phyloP scores from a whole-genome alignment of 208 protist genomes.

The Crithidia bombi region DNA sequence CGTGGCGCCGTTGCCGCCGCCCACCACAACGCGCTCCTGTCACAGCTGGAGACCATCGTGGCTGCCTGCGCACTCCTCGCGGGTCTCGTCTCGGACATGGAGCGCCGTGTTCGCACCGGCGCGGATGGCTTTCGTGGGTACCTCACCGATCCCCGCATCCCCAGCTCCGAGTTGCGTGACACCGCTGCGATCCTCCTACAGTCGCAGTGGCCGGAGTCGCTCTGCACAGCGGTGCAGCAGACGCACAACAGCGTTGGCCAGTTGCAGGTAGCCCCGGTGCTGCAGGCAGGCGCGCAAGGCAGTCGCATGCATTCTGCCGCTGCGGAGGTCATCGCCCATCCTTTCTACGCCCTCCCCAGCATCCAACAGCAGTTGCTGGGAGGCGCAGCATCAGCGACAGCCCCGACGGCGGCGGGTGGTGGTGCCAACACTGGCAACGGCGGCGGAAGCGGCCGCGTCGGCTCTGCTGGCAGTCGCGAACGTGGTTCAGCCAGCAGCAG shows the following conservation, averaged over 20 bases:
- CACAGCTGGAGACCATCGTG: conserved; percentile 37
- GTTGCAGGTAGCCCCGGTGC: conserved; percentile 1
- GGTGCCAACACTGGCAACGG: not conserved
- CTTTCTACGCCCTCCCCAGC: conserved; percentile 18
- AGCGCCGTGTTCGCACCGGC: conserved; percentile 62
- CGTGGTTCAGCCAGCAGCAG: not conserved
- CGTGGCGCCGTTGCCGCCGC: not conserved
- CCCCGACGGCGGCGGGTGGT: not conserved
- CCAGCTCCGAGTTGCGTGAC: conserved; percentile 15
- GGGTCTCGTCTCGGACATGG: conserved; percentile 70
- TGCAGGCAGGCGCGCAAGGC: not conserved
- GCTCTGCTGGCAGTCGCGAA: conserved; percentile 14
- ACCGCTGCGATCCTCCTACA: conserved; percentile 4
- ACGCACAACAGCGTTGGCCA: conserved; percentile 30
- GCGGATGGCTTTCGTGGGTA: conserved; percentile 70
- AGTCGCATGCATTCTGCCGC: not conserved
- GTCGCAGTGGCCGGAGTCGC: conserved; percentile 33
- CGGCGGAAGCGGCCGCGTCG: not conserved
- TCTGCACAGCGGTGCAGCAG: conserved; percentile 27
- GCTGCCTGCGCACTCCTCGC: conserved; percentile 59
- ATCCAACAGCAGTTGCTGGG: conserved; percentile 20
- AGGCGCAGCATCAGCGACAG: not conserved
- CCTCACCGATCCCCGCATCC: conserved; percentile 56
- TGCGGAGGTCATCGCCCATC: conserved; percentile 14
- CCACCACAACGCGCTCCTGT: conserved; percentile 3